Conservation (phyloP, 2,329 filamentous ascomycete genomes). For the Bipolaris bicolor region DNA sequence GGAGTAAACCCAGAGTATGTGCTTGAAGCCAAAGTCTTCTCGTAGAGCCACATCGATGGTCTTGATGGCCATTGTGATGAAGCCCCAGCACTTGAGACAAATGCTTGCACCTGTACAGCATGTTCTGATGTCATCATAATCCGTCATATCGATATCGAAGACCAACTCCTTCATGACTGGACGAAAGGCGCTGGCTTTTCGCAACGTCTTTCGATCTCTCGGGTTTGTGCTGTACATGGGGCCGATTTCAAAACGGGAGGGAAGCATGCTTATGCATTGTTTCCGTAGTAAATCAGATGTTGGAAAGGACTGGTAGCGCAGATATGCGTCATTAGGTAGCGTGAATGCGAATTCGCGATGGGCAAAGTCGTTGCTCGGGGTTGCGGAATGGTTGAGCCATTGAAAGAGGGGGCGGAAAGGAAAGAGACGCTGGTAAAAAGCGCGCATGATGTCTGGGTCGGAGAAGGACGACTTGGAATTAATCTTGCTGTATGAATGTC, state of each 20-base stretch:
- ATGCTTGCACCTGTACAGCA: constrained; percentile 95
- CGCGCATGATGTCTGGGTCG: constrained; percentile 85
- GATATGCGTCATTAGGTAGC: constrained; percentile 87
- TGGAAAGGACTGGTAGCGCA: constrained; percentile 85
- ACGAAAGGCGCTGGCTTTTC: constrained; percentile 80
- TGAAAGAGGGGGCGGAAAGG: constrained; percentile 95
- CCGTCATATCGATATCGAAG: constrained; percentile 99
- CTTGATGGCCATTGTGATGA: constrained; percentile 97
- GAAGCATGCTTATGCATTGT: constrained; percentile 85
- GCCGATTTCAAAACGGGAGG: constrained; percentile 95
- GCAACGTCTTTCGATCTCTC: constrained; percentile 85
- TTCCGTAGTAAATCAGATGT: constrained; percentile 80
- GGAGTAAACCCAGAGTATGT: constrained; percentile 98
- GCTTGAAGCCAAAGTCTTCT: constrained; percentile 95
- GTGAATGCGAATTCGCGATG: constrained; percentile 97
- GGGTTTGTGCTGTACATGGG: constrained; percentile 96
- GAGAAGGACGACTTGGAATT: constrained; percentile 57
- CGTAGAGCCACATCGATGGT: constrained; percentile 85
- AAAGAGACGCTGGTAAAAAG: constrained; percentile 94
- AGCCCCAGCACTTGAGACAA: constrained; percentile 92
- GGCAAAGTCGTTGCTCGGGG: constrained; percentile 83
- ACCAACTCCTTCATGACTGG: constrained; percentile 92
- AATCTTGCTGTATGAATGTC: constrained; percentile 33
- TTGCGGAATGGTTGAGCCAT: constrained; percentile 94
- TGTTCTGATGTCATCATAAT: constrained; percentile 95